phyloP scores from a whole-genome alignment of 2,329 filamentous ascomycete genomes.

The Leptosphaerulina australis region DNA sequence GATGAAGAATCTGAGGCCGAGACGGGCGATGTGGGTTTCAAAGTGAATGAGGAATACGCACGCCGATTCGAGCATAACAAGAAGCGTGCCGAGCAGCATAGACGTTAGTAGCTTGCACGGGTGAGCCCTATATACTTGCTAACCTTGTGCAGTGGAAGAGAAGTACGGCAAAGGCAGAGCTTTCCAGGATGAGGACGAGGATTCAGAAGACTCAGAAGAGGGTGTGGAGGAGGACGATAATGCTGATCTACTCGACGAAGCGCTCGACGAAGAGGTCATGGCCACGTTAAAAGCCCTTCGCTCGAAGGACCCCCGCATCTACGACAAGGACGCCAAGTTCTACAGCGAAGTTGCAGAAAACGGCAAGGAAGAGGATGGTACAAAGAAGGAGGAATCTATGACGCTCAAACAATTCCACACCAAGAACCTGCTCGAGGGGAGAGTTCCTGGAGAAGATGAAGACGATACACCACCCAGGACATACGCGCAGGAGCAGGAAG shows the following conservation, averaged over 20 bases:
- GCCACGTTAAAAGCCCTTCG: conserved; percentile 86
- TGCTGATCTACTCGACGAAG: conserved; percentile 82
- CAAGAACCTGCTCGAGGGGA: conserved; percentile 80
- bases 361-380: conserved; percentile 36
- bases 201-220: conserved; percentile 57
- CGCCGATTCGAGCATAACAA: conserved; percentile 95
- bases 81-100: conserved; percentile 85
- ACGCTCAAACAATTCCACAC: conserved; percentile 90
- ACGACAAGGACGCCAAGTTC: conserved; percentile 80
- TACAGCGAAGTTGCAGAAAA: conserved; percentile 70
- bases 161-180: conserved; percentile 69
- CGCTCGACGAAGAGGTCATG: conserved; percentile 83
- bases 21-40: conserved; percentile 58
- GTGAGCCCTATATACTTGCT: conserved; percentile 15
- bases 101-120: conserved; percentile 56
- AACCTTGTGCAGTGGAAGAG: conserved; percentile 72
- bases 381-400: conserved; percentile 81
- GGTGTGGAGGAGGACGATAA: conserved; percentile 89
- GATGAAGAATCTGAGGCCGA: conserved; percentile 37
- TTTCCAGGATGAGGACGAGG: conserved; percentile 49
- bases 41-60: conserved; percentile 90
- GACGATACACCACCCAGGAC: conserved; percentile 67
- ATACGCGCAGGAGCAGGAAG: conserved; percentile 87
- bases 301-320: conserved; percentile 88
- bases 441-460: conserved; percentile 63